Percentiles rank a stretch among this genome's conserved stretches.
Conservation (phyloP, 768 basidiomycete genomes). For the Mycena pura region DNA sequence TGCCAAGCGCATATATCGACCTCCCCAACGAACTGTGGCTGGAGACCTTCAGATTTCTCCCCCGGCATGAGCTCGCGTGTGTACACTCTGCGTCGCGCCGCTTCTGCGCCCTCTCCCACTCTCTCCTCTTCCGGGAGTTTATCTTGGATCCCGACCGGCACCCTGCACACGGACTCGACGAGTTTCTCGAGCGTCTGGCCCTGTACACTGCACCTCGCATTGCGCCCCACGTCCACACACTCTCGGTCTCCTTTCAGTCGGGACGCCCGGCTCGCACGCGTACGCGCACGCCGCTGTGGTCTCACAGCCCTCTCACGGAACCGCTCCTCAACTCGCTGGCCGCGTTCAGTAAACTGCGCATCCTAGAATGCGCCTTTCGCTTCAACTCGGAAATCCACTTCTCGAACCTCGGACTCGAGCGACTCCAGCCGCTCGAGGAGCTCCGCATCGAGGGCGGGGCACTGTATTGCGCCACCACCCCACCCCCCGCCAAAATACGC, state of each 20-base stretch:
- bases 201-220: slow-evolving; percentile 2
- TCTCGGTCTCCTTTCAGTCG: slow-evolving; percentile 16
- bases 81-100: slow-evolving; percentile 1
- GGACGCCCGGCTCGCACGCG: background rate
- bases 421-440: background rate
- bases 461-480: background rate
- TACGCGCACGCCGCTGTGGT: background rate
- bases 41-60: slow-evolving; percentile 7
- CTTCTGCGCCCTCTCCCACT: slow-evolving; percentile 15
- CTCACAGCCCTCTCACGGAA: background rate
- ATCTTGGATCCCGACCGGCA: slow-evolving; percentile 13
- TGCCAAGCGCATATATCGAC: background rate
- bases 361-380: slow-evolving; percentile 10
- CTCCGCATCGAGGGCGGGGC: slow-evolving; percentile 10
- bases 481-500: background rate
- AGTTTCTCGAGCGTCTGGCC: background rate
- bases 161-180: background rate
- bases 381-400: slow-evolving; percentile 5
- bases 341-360: background rate
- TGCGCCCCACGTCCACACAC: slow-evolving; percentile 2
- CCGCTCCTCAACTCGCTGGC: slow-evolving; percentile 6
- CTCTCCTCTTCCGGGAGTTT: slow-evolving; percentile 11
- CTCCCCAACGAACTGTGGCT: slow-evolving; percentile 20
- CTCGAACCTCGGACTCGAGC: slow-evolving; percentile 7
- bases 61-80: background rate